Conservation (phyloP, 2,329 filamentous ascomycete genomes). For the Colletotrichum gigasporum region DNA sequence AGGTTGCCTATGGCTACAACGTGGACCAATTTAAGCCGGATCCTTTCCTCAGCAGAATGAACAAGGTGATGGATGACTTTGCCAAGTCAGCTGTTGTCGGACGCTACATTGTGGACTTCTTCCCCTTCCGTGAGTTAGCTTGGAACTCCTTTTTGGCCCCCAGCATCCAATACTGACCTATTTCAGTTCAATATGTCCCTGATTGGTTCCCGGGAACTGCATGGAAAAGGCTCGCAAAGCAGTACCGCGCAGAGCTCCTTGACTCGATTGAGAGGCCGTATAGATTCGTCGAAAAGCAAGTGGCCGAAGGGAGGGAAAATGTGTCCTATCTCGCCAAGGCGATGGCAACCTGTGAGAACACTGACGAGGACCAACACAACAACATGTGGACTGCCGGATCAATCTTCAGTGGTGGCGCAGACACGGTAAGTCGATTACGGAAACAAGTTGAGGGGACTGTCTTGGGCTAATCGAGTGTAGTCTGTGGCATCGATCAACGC, state of each 20-base stretch:
- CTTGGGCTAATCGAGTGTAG: constrained; percentile 28
- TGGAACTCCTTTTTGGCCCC: neutral
- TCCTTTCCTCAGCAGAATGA: neutral
- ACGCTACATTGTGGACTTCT: constrained; percentile 20
- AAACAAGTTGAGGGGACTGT: rapidly evolving
- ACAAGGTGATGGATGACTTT: neutral
- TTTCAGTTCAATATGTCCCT: constrained; percentile 37
- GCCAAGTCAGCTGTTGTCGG: neutral
- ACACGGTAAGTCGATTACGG: constrained; percentile 35
- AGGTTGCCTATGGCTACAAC: constrained; percentile 5
- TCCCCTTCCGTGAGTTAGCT: constrained; percentile 19
- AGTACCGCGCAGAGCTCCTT: neutral
- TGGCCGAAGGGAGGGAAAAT: neutral
- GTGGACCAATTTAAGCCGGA: neutral
- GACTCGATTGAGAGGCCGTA: constrained; percentile 21
- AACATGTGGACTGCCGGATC: constrained; percentile 29
- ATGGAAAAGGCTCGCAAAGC: constrained; percentile 25
- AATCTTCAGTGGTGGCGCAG: constrained; percentile 23
- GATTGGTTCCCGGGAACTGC: constrained; percentile 30
- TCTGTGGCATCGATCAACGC: constrained; percentile 41
- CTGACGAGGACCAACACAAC: neutral
- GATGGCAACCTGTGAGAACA: neutral
- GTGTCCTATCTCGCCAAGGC: constrained; percentile 4
- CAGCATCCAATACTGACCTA: neutral
- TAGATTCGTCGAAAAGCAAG: constrained; percentile 36